Evolutionary conservation across 1,284 basidiomycete genomes (phyloP).

Genomic region (Apiotrichum laibachii): DNA sequence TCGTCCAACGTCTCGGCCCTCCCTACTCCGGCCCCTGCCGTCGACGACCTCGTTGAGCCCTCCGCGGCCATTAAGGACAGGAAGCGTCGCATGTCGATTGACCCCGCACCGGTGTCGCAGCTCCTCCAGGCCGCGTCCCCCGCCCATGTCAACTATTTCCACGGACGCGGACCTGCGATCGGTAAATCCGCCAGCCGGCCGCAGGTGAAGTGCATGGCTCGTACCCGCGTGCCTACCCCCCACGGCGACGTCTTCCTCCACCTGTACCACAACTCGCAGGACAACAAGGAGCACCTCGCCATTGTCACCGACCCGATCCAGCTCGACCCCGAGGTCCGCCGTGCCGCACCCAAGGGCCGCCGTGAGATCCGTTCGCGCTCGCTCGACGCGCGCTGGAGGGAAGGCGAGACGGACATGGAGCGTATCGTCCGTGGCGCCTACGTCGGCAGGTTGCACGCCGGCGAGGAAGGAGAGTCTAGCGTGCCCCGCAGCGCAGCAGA

Average conservation of each 20-base stretch:
- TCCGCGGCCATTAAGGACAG: constrained; percentile 11
- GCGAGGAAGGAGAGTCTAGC: constrained; percentile 37
- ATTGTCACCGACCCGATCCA: constrained; percentile 91
- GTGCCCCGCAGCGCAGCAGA: constrained; percentile 14
- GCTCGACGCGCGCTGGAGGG: constrained; percentile 81
- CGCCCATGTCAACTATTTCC: constrained; percentile 17
- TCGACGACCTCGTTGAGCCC: neutral
- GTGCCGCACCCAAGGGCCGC: constrained; percentile 35
- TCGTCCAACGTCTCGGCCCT: neutral
- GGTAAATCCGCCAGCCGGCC: constrained; percentile 18
- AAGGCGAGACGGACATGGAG: constrained; percentile 88
- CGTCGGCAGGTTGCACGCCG: constrained; percentile 65
- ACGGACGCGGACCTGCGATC: constrained; percentile 17
- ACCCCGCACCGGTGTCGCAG: constrained; percentile 43
- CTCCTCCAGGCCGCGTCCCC: constrained; percentile 39
- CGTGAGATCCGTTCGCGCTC: constrained; percentile 70
- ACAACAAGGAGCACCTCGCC: constrained; percentile 97
- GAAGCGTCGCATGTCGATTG: constrained; percentile 45
- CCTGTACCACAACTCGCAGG: constrained; percentile 72
- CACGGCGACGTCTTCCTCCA: constrained; percentile 93
- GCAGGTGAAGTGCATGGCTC: constrained; percentile 72
- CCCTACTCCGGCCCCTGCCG: neutral
- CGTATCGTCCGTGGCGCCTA: constrained; percentile 92
- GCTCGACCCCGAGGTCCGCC: constrained; percentile 53
- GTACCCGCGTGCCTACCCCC: constrained; percentile 93